A percentile compares a stretch with the other conserved stretches of the same genome.
These are phyloP conservation scores for Suhomyces coccinellae DNA, from an alignment of 1,139 yeast genomes.

Conservation along the genomic window DNA sequence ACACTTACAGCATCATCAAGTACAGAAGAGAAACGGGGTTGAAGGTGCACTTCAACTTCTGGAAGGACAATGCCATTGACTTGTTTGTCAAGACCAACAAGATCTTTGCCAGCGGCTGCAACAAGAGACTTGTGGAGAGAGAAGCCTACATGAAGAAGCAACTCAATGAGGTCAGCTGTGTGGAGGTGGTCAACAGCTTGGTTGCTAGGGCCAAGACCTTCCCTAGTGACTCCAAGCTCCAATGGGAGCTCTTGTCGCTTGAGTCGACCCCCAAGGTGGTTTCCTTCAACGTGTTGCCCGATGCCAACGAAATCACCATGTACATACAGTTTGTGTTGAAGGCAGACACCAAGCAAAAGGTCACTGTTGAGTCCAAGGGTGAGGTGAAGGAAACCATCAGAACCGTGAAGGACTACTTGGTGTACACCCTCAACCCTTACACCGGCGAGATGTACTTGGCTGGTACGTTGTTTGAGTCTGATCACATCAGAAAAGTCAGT, in stretches of 20 bases:
- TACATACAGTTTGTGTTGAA: conserved; percentile 76
- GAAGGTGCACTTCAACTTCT: conserved; percentile 63
- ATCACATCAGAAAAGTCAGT: conserved; percentile 38
- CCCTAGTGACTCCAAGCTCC: conserved; percentile 59
- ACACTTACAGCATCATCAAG: conserved; percentile 63
- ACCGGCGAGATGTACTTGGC: conserved; percentile 65
- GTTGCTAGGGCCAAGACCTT: conserved; percentile 48
- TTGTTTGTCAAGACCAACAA: conserved; percentile 64
- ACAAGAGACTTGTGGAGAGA: conserved; percentile 33
- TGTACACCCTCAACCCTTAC: conserved; percentile 73
- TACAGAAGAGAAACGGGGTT: conserved; percentile 63
- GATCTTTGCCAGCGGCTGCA: conserved; percentile 60
- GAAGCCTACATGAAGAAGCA: conserved; percentile 41
- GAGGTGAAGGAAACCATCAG: conserved; percentile 44
- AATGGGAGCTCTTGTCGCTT: conserved; percentile 76
- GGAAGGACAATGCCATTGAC: conserved; percentile 76
- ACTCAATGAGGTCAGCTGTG: conserved; percentile 55
- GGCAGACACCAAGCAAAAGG: conserved; percentile 70
- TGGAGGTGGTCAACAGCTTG: conserved; percentile 44
- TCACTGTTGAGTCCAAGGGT: conserved; percentile 48
- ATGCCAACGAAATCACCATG: conserved; percentile 66
- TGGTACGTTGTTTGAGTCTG: conserved; percentile 80
- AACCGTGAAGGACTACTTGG: conserved; percentile 70
- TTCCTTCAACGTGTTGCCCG: conserved; percentile 59
- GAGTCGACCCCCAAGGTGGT: conserved; percentile 71